A percentile compares a stretch with the other conserved stretches of the same genome.
phyloP scores from a whole-genome alignment of 2,329 filamentous ascomycete genomes.

The Colletotrichum magnum region DNA sequence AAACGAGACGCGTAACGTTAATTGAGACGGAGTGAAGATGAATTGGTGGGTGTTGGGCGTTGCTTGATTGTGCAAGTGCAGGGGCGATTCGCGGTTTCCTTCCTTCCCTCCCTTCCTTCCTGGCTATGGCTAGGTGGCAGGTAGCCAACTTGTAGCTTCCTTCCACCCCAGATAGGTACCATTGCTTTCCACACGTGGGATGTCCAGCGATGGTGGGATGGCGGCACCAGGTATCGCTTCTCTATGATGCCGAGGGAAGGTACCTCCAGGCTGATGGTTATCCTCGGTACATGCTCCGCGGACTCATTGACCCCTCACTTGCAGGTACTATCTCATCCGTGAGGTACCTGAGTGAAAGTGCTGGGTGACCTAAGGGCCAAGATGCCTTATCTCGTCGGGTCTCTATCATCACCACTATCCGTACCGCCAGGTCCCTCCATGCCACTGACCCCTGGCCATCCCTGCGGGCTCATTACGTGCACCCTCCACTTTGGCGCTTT shows the following conservation, averaged over 20 bases:
- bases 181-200: conserved; percentile 38
- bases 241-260: neutral
- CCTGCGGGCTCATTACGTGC: conserved; percentile 24
- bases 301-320: neutral
- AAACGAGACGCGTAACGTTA: no score
- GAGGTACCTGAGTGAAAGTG: no score
- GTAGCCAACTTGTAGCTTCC: no score
- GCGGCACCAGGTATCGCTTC: conserved; percentile 11
- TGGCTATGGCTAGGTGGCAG: no score
- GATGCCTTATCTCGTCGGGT: neutral
- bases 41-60: no score
- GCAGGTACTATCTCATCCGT: no score
- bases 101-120: conserved; percentile 6
- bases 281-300: conserved; percentile 12
- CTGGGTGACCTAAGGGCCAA: no score
- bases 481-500: conserved; percentile 21
- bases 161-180: conserved; percentile 20
- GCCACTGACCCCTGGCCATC: neutral
- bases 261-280: conserved; percentile 19
- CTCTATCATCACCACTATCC: conserved; percentile 1
- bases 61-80: no score
- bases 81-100: neutral
- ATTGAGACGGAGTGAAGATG: no score
- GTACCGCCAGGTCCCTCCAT: neutral
- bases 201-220: neutral